Base-by-base conservation (phyloP, 2,329 filamentous ascomycete species). In the Ciborinia camelliae region DNA sequence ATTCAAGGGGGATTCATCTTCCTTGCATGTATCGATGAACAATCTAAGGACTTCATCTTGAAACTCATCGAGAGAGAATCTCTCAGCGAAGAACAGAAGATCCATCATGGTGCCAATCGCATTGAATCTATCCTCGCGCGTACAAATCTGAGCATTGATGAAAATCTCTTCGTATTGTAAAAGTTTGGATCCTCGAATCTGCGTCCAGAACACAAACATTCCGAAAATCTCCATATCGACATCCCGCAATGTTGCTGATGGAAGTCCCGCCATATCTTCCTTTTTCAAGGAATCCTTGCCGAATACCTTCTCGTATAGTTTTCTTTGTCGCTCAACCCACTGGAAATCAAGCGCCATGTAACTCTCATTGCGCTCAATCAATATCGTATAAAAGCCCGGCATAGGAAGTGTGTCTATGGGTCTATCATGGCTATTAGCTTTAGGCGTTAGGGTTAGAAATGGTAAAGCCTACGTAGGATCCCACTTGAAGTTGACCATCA, bases 141-240 rank as follows among this genome's bases (percentile, higher is more conserved):
- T n/a, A 14, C 18, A 32, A 14, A 32, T 5, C n/a, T 7, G 9
- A 4, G 14, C n/a, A n/a, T 50, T 3, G 2, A 26, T 8, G 14
- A 28, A 50, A 1, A 28, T 2, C 8, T 4, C 0, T 8, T 18
- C 4, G 15, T 12, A 1, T 9, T 18, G 14, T 26, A 50, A 18
- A 15, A 3, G 2, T 51, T 9, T 18, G 6, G 0, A 10, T 3
- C 7, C 28, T 15, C 28, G 2, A 10, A 10, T 4, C 8, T n/a
- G 1, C 35, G 20, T 35, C 50, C 50, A 52, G 0, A 6, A 0
- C 20, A 9, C 10, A 15, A 52, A 35, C 7, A 52, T 23, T 7
- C 28, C 50, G 4, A 52, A 8, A 20, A n/a, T 4, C 1, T 0
- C 4, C 3, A 2, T 2, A 6, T 32, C 18, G 28, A n/a, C 18